A percentile compares a stretch with the other conserved stretches of the same genome.
Conservation (phyloP, 1,284 basidiomycete genomes). For the Hymenochaete sp. region DNA sequence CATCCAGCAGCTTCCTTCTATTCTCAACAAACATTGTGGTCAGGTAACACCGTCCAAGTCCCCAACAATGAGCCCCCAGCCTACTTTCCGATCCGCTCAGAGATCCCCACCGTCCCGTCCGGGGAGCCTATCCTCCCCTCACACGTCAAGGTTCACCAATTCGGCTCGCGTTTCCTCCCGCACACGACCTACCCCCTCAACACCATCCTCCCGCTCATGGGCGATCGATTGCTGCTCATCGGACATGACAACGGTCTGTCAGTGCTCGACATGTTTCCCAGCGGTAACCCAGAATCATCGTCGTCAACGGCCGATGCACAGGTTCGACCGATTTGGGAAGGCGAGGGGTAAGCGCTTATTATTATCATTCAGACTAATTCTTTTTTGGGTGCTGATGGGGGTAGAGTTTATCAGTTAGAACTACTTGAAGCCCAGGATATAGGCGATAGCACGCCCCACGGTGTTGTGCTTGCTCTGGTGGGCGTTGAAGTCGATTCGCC, state of each 20-base stretch:
- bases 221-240: constrained; percentile 55
- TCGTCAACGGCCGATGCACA: constrained; percentile 58
- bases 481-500: constrained; percentile 47
- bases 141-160: constrained; percentile 59
- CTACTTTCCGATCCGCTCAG: constrained; percentile 7
- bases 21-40: constrained; percentile 7
- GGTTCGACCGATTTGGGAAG: constrained; percentile 57
- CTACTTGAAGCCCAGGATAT: constrained; percentile 59
- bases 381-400: no score
- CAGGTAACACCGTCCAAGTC: constrained; percentile 7
- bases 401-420: constrained; percentile 65
- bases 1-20: constrained; percentile 8
- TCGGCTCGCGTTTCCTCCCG: constrained; percentile 77
- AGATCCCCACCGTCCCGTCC: constrained; percentile 23
- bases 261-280: constrained; percentile 69
- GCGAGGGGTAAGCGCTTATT: constrained; percentile 52
- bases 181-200: constrained; percentile 64
- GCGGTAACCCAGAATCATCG: constrained; percentile 33
- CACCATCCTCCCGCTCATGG: constrained; percentile 58
- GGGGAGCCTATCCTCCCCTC: constrained; percentile 47
- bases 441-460: constrained; percentile 53
- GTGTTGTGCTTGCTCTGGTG: constrained; percentile 65
- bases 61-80: constrained; percentile 9
- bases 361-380: constrained; percentile 16
- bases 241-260: constrained; percentile 71